Evolutionary conservation across 305 asterid species (phyloP).

Genomic region (Solanum aculeatissimum): DNA sequence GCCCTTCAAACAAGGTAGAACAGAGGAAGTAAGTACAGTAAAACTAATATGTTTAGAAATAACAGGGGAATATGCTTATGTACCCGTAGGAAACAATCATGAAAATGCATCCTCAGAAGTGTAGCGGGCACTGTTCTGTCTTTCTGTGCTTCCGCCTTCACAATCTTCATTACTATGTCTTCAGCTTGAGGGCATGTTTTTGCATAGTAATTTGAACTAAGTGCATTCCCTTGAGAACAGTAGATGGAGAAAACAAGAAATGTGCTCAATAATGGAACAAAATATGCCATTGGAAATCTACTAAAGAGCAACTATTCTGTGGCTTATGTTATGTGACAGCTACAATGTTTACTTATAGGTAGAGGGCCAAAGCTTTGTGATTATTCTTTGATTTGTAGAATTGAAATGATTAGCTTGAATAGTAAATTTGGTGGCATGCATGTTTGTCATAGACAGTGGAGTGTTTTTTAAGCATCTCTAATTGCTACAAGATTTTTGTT

Average conservation of each 20-base stretch:
- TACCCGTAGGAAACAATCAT: slow-evolving; percentile 88
- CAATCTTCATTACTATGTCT: slow-evolving; percentile 21
- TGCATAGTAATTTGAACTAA: slow-evolving; percentile 43
- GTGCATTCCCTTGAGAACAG: slow-evolving; percentile 13
- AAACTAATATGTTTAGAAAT: neutral
- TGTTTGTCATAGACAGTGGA: slow-evolving; percentile 13
- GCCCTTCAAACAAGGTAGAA: slow-evolving; percentile 23
- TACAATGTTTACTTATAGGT: neutral
- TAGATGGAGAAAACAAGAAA: neutral
- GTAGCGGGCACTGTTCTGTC: slow-evolving; percentile 65
- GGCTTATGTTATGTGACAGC: neutral
- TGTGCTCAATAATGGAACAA: slow-evolving; percentile 1
- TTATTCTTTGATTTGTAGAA: slow-evolving; percentile 2
- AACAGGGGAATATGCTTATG: neutral
- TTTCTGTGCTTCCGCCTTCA: slow-evolving; percentile 33
- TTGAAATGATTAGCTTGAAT: slow-evolving; percentile 4
- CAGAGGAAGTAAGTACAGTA: neutral
- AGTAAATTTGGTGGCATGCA: slow-evolving; percentile 13
- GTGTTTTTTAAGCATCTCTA: slow-evolving; percentile 34
- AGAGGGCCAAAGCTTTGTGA: neutral
- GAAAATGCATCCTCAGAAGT: slow-evolving; percentile 81
- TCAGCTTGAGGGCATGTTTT: slow-evolving; percentile 66
- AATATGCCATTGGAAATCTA: slow-evolving; percentile 2
- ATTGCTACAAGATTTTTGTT: neutral
- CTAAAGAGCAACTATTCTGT: neutral